Evolutionary conservation across 495 filamentous ascomycete genomes (phyloP), one percentile per base, ranked within the genome.

Genomic region (Aspergillus haitiensis): DNA sequence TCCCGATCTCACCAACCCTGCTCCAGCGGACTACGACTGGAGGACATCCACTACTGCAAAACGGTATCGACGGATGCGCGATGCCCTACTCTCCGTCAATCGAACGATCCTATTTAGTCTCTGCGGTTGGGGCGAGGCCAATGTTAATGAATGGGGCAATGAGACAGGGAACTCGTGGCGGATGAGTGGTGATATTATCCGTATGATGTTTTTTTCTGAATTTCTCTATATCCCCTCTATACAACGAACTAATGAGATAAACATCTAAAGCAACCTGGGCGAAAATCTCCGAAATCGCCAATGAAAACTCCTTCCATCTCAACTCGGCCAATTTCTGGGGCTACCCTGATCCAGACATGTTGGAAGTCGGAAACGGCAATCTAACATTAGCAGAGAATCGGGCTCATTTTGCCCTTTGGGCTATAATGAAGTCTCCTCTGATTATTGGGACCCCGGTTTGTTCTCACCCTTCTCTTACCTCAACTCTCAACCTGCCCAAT

Each of bases 261-360:
- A 21, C 5, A 9, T 47, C 15, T 7, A 47, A 16, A 77, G 73
- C 66, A 52, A 72, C 64, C 13, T 81, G 77, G 78, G 37, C 49
- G 13, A 74, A 77, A 15, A 76, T 84, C 50, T 61, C 69, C 6
- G 64, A 71, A 36, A 74, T 76, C 45, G 70, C 73, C 50, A 77
- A 75, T 49, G 70, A 79, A 34, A 77, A 75, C 54, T 67, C 71
- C 44, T 85, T 84, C 66, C 64, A 73, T 21, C 61, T 80, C 42
- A 74, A 79, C 59, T 70, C 74, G 27, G 78, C 73, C 21, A 69
- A 79, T 31, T 84, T 83, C 70, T 83, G 76, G 70, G 82, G 78
- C 34, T 75, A 78, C 54, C 81, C 83, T 7, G 86, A 90, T 61
- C 70, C 81, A 5, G 87, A 90, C 64, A 88, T 88, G 86, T 78